Base-by-base conservation (phyloP, 208 protist species). In the Leishmania braziliensis region DNA sequence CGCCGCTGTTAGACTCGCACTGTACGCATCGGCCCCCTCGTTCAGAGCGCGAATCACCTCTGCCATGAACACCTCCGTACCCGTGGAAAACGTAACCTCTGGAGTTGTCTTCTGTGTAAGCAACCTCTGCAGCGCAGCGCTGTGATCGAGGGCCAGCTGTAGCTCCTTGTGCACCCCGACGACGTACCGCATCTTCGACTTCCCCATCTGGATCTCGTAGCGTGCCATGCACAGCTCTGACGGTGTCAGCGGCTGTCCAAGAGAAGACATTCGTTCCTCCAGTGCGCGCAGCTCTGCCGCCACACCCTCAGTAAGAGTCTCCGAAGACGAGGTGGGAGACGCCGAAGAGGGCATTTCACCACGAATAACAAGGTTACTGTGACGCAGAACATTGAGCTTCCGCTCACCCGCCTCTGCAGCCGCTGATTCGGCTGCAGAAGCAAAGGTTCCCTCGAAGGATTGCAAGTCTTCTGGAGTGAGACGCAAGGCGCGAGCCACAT, bases 331-430 rank as follows among this genome's bases (percentile, higher is more conserved):
- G 14, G 10, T 10, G 6, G 62, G n/a, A 20, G 39, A 26, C 5
- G 75, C 58, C 26, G 86, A 54, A 26, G 86, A 77, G 12, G 94
- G 94, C 26, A 90, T 83, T 68, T 96, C 93, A 53, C 93, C 92
- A 5, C 95, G 93, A 39, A 98, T 80, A 39, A 98, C 88, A 10
- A 98, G 23, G 70, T 98, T 98, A 66, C 86, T 92, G 83, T 98
- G 95, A 26, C 89, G 86, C 78, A 96, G 75, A 33, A 91, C 89
- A 78, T 90, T 90, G 50, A 95, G 68, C 20, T 77, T 43, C 43
- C 69, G 51, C 75, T 75, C 66, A 20, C 46, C 33, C 10, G 20
- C n/a, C 18, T 29, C 43, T 26, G 14, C 43, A 72, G 46, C 36
- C 33, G 6, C 75, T 43, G 26, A 29, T 63, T 48, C 62, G 14